These are phyloP conservation scores for Serendipita indica DNA, from an alignment of 768 basidiomycete genomes.

Conservation along the genomic window DNA sequence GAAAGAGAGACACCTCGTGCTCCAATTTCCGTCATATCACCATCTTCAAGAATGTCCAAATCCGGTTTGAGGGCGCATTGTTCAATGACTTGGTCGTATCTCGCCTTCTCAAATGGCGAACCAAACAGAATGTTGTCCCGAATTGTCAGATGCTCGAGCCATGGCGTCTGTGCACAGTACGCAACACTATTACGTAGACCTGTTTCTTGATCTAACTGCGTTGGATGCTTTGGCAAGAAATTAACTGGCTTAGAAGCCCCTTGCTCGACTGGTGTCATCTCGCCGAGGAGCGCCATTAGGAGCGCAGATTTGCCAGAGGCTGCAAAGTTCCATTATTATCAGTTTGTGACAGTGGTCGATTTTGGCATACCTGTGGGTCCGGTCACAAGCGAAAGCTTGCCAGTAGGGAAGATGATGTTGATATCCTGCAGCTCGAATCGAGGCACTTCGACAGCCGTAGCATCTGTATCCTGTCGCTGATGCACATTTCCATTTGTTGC, in stretches of 20 bases:
- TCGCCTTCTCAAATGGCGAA: slow-evolving; percentile 45
- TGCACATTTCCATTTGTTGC: background rate
- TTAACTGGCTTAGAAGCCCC: slow-evolving; percentile 15
- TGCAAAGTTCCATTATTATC: background rate
- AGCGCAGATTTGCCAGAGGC: slow-evolving; percentile 12
- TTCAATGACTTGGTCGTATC: slow-evolving; percentile 65
- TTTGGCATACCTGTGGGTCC: slow-evolving; percentile 24
- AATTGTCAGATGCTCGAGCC: slow-evolving; percentile 58
- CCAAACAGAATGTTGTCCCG: slow-evolving; percentile 74
- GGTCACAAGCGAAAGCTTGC: slow-evolving; percentile 25
- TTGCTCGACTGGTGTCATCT: slow-evolving; percentile 11
- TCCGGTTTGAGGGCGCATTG: slow-evolving; percentile 74
- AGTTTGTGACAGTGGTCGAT: background rate
- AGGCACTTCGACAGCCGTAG: background rate
- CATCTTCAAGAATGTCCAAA: slow-evolving; percentile 71
- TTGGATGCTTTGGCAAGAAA: slow-evolving; percentile 22
- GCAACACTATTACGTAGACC: slow-evolving; percentile 36
- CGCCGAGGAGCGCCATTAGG: slow-evolving; percentile 22
- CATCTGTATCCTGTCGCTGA: background rate
- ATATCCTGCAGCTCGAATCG: slow-evolving; percentile 24
- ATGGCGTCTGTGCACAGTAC: slow-evolving; percentile 59
- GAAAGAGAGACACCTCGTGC: slow-evolving; percentile 25
- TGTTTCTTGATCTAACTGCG: slow-evolving; percentile 20
- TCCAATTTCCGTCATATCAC: slow-evolving; percentile 75
- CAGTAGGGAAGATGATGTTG: slow-evolving; percentile 23